These are phyloP conservation scores for Microbotryum silenes-acaulis DNA, from an alignment of 1,284 basidiomycete genomes.

Conservation along the genomic window DNA sequence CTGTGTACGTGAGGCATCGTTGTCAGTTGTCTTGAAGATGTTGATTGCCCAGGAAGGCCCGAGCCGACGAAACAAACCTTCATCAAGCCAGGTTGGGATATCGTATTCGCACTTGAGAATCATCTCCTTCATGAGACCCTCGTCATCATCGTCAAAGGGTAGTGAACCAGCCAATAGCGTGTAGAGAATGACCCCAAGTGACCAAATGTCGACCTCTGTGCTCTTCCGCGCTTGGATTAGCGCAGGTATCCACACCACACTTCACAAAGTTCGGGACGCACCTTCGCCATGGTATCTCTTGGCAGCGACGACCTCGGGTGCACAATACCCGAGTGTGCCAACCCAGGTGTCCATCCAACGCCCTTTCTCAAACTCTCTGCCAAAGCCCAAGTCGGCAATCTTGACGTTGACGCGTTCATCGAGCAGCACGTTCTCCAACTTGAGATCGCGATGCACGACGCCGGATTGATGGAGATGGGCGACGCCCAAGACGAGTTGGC, in stretches of 20 bases:
- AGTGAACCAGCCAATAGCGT: slow-evolving; percentile 85
- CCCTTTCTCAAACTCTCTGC: slow-evolving; percentile 81
- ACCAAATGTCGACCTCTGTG: slow-evolving; percentile 92
- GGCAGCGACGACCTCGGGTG: slow-evolving; percentile 88
- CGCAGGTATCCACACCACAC: not conserved
- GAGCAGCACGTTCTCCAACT: slow-evolving; percentile 50
- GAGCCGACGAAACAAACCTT: slow-evolving; percentile 49
- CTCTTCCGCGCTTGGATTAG: no score
- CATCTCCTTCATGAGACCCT: slow-evolving; percentile 75
- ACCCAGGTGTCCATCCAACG: slow-evolving; percentile 87
- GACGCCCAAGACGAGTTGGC: slow-evolving; percentile 43
- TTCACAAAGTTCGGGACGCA: slow-evolving; percentile 39
- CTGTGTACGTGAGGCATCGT: slow-evolving; percentile 48
- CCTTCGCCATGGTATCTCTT: slow-evolving; percentile 84
- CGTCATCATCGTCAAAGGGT: slow-evolving; percentile 97
- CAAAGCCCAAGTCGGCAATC: slow-evolving; percentile 92
- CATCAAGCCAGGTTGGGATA: slow-evolving; percentile 81
- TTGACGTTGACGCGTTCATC: slow-evolving; percentile 44
- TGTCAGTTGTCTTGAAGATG: slow-evolving; percentile 24
- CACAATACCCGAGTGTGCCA: slow-evolving; percentile 90
- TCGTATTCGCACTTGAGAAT: slow-evolving; percentile 84
- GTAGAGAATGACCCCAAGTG: slow-evolving; percentile 89
- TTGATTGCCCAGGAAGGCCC: slow-evolving; percentile 9
- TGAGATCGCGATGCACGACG: slow-evolving; percentile 45
- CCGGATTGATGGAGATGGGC: slow-evolving; percentile 43